Conservation (phyloP, 768 basidiomycete species). For the Serpula lacrymans region DNA sequence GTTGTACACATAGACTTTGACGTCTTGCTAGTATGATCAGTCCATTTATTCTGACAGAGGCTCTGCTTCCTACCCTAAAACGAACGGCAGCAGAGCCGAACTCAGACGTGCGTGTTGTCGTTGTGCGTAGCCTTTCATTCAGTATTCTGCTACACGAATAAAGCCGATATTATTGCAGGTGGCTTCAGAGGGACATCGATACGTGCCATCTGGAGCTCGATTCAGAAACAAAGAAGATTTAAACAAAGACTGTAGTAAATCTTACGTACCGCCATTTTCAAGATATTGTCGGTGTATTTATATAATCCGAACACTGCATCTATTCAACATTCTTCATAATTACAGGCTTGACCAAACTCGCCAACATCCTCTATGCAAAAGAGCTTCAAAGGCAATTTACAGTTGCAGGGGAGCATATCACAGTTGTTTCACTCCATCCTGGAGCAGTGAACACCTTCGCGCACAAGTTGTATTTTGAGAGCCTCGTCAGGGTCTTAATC, state of each 20-base stretch:
- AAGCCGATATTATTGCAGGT: constrained; percentile 29
- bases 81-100: constrained; percentile 43
- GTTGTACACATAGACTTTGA: constrained; percentile 21
- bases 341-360: constrained; percentile 50
- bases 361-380: constrained; percentile 45
- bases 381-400: constrained; percentile 48
- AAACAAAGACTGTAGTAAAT: constrained; percentile 31
- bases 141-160: background rate
- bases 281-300: constrained; percentile 30
- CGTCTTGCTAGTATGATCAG: constrained; percentile 46
- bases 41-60: constrained; percentile 53
- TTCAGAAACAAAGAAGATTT: constrained; percentile 33
- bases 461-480: constrained; percentile 14
- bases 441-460: constrained; percentile 31
- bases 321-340: background rate
- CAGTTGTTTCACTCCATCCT: constrained; percentile 25
- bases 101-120: constrained; percentile 60
- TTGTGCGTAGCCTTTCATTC: constrained; percentile 33
- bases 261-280: constrained; percentile 12
- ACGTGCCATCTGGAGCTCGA: constrained; percentile 13
- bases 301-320: background rate
- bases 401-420: constrained; percentile 24
- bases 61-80: constrained; percentile 49
- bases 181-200: constrained; percentile 25
- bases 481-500: constrained; percentile 16